phyloP scores from a whole-genome alignment of 2,329 filamentous ascomycete genomes.

The Bipolaris victoriae region DNA sequence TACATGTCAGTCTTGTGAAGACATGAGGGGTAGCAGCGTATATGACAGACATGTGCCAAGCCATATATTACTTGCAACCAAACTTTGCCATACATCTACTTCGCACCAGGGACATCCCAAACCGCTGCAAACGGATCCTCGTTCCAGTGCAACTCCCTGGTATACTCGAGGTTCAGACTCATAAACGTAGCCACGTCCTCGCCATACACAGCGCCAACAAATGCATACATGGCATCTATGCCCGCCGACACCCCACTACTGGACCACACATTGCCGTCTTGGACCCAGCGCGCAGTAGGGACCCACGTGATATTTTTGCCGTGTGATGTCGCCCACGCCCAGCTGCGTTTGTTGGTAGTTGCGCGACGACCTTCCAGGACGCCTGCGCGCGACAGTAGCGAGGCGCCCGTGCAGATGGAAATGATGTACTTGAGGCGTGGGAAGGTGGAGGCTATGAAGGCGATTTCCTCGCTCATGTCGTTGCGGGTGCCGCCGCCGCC shows the following conservation, averaged over 20 bases:
- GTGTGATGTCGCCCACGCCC: constrained; percentile 54
- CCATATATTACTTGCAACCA: neutral
- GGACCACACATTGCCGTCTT: constrained; percentile 70
- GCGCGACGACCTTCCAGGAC: constrained; percentile 65
- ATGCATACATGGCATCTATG: constrained; percentile 66
- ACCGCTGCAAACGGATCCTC: constrained; percentile 62
- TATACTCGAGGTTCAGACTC: constrained; percentile 62
- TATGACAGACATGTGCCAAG: too few relatives aligned
- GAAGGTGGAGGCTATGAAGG: constrained; percentile 57
- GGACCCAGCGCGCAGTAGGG: constrained; percentile 64
- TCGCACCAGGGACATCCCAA: constrained; percentile 26
- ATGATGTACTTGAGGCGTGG: constrained; percentile 61
- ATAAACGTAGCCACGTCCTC: constrained; percentile 57
- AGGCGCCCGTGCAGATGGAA: constrained; percentile 70
- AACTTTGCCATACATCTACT: neutral
- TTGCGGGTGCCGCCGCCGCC: constrained; percentile 61
- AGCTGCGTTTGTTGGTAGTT: constrained; percentile 70
- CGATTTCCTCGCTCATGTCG: constrained; percentile 48
- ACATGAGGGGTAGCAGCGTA: too few relatives aligned
- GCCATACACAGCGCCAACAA: constrained; percentile 60
- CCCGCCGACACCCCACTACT: constrained; percentile 68
- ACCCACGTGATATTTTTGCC: constrained; percentile 61
- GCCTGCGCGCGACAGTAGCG: constrained; percentile 63
- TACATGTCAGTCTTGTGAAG: too few relatives aligned
- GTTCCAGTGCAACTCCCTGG: constrained; percentile 56